These are phyloP conservation scores for Dictyostelium purpureum DNA, from an alignment of 78 protist species.

Conservation along the genomic window DNA sequence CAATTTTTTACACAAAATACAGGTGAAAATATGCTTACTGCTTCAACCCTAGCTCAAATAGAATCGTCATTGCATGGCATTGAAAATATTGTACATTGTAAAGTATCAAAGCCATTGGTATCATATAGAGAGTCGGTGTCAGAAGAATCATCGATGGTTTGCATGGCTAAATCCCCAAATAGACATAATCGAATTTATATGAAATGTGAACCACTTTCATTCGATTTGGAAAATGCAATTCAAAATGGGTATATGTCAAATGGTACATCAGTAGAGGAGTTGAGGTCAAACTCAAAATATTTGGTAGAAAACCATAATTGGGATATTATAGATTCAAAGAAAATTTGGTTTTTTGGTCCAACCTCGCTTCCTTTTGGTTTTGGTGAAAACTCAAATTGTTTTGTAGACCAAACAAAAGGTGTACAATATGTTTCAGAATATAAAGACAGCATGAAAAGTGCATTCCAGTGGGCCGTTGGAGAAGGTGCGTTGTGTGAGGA, in stretches of 20 bases:
- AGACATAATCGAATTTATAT: slow-evolving; percentile 83
- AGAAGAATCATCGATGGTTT: background rate
- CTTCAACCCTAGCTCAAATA: slow-evolving; percentile 85
- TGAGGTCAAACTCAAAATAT: background rate
- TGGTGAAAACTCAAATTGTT: slow-evolving; percentile 81
- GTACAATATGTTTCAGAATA: slow-evolving; percentile 81
- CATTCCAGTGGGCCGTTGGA: slow-evolving; percentile 94
- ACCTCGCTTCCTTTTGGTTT: background rate
- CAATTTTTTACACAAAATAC: background rate
- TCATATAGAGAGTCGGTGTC: slow-evolving; percentile 80
- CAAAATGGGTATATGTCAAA: slow-evolving; percentile 42
- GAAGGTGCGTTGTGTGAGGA: slow-evolving; percentile 98
- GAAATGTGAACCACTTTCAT: slow-evolving; percentile 73
- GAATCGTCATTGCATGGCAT: slow-evolving; percentile 64
- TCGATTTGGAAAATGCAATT: slow-evolving; percentile 32
- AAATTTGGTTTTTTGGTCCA: slow-evolving; percentile 75
- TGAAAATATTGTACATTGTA: slow-evolving; percentile 4
- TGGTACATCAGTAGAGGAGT: background rate
- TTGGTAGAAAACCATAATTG: slow-evolving; percentile 49
- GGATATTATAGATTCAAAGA: slow-evolving; percentile 37
- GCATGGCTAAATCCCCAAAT: slow-evolving; percentile 83
- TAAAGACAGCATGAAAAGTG: slow-evolving; percentile 78
- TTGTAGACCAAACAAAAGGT: slow-evolving; percentile 87
- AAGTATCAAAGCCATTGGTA: slow-evolving; percentile 15
- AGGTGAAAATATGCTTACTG: slow-evolving; percentile 83